Conservation (phyloP, 805 yeast species). For the Ogataea saltuana region DNA sequence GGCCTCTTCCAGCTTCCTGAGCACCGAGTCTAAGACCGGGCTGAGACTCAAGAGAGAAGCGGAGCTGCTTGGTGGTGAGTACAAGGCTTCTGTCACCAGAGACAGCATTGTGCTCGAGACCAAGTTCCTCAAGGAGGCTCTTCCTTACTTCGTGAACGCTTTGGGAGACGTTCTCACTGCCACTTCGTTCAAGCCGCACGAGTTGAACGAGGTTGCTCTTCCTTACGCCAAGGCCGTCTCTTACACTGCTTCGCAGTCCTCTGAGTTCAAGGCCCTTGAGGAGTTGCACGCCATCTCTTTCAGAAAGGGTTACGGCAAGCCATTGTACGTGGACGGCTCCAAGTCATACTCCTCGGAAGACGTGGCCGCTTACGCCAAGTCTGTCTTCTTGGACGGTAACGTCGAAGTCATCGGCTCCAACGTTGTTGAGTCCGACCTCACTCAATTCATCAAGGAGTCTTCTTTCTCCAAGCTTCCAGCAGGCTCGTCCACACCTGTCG, state of each 20-base stretch:
- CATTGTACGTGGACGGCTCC: slow-evolving; percentile 71
- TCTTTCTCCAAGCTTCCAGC: slow-evolving; percentile 62
- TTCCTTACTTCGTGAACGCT: slow-evolving; percentile 89
- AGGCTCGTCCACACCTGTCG: slow-evolving; percentile 50
- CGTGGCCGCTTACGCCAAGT: slow-evolving; percentile 62
- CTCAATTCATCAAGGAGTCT: slow-evolving; percentile 64
- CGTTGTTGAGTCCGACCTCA: slow-evolving; percentile 69
- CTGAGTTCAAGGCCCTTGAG: slow-evolving; percentile 68
- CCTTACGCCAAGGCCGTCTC: slow-evolving; percentile 75
- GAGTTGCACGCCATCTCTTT: slow-evolving; percentile 77
- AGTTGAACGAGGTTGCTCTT: slow-evolving; percentile 74
- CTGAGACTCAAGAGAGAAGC: slow-evolving; percentile 92
- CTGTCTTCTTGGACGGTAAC: slow-evolving; percentile 69
- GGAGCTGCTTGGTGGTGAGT: slow-evolving; percentile 87
- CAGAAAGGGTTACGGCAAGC: slow-evolving; percentile 86
- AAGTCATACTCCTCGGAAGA: slow-evolving; percentile 60
- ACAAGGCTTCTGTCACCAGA: slow-evolving; percentile 71
- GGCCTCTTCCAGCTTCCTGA: slow-evolving; percentile 79
- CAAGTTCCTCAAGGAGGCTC: slow-evolving; percentile 78
- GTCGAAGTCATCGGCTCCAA: slow-evolving; percentile 73
- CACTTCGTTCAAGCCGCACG: slow-evolving; percentile 80
- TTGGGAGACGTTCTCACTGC: slow-evolving; percentile 71
- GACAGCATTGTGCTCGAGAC: slow-evolving; percentile 82
- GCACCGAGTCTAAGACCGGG: slow-evolving; percentile 81
- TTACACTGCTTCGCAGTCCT: slow-evolving; percentile 49